Evolutionary conservation across 106 monocot species (phyloP), one percentile per base, ranked within the genome.

Genomic region (Apostasia shenzhenica): DNA sequence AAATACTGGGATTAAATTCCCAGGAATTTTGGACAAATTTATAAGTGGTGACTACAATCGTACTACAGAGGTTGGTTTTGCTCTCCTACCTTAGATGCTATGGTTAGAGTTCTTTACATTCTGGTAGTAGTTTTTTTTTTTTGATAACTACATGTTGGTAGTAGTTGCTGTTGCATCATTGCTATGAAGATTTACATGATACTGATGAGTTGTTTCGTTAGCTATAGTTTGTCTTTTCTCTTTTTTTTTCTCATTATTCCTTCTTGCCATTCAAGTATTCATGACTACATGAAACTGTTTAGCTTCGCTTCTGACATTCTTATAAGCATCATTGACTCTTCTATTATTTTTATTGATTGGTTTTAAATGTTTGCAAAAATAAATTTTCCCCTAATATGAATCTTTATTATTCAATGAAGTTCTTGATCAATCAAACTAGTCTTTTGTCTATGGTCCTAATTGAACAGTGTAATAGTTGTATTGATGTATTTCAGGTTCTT

Each of bases 1-100:
- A 67, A 84, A 78, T 77, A 97, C 92, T 56, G 97, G 97, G 65
- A 92, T 97, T 44, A 85, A 76, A 52, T 97, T 97, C 67, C 97
- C 97, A 39, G 59, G 83, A 68, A 14, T 84, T 81, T 80, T 95
- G 60, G 78, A 74, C 67, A 72, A 67, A 54, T 54, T 73, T 67
- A 74, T 72, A 68, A 63, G 44, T 67, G 65, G 82, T 38, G 81
- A 81, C 55, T 69, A 74, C 62, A 73, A 67, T 80, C n/a, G 51
- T 47, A 63, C 82, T 74, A 68, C 80, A 5, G 86, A 89, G 92
- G 92, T 49, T 14, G 4, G 4, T 56, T 89, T 12, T 8, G 2
- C 61, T 51, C 53, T 8, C 10, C 13, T 68, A 13, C 8, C 14
- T 50, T 45, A 45, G 41, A 9, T 62, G 10, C 48, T 6, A 8